phyloP scores from a whole-genome alignment of 2,329 filamentous ascomycete genomes.

The Proliferodiscus dingleyae region DNA sequence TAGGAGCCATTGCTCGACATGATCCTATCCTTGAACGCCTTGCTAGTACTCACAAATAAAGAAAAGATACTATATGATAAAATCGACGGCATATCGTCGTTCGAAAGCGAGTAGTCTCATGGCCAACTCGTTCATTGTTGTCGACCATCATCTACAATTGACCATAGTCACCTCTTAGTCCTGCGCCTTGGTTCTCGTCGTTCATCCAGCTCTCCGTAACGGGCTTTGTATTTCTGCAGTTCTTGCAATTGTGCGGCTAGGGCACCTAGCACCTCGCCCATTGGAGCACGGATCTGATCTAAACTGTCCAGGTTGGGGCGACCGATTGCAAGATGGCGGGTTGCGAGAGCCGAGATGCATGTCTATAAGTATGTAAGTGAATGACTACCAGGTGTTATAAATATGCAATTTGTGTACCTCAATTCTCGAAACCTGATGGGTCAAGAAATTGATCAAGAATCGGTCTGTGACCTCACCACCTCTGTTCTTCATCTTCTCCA shows the following conservation, averaged over 20 bases:
- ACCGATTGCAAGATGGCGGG: slow-evolving; percentile 75
- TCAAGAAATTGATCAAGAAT: slow-evolving; percentile 83
- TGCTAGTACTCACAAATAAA: not conserved
- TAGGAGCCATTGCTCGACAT: not conserved
- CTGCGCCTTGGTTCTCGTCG: not conserved
- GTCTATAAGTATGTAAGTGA: slow-evolving; percentile 48
- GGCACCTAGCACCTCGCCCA: slow-evolving; percentile 63
- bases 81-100: not conserved
- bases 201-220: slow-evolving; percentile 20
- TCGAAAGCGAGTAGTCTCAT: not conserved
- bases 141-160: too few relatives aligned
- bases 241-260: slow-evolving; percentile 59
- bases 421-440: slow-evolving; percentile 92
- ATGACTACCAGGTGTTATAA: slow-evolving; percentile 14
- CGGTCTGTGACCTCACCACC: slow-evolving; percentile 85
- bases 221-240: slow-evolving; percentile 52
- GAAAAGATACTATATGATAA: not conserved
- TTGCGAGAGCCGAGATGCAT: slow-evolving; percentile 70
- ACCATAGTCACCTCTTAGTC: not conserved
- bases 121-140: too few relatives aligned
- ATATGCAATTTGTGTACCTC: slow-evolving; percentile 56
- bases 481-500: slow-evolving; percentile 67
- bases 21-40: slow-evolving; percentile 2
- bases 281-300: slow-evolving; percentile 71
- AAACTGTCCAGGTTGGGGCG: slow-evolving; percentile 57